These are phyloP conservation scores for Diaporthe citri DNA, from an alignment of 2,329 filamentous ascomycete species.

Conservation along the genomic window DNA sequence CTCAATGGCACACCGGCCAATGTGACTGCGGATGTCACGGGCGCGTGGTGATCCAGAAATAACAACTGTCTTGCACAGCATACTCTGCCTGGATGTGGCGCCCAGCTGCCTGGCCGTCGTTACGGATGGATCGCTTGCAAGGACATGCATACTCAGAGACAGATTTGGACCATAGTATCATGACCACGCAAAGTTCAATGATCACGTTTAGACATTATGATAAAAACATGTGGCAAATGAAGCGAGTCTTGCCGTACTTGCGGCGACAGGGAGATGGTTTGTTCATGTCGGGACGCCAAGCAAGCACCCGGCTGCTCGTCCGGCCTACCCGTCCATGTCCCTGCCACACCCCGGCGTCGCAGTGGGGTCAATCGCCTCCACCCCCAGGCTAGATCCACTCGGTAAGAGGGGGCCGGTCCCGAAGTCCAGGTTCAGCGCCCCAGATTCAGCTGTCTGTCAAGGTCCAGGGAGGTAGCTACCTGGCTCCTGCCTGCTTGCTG, in stretches of 20 bases:
- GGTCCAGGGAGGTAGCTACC: background rate
- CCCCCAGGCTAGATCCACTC: background rate
- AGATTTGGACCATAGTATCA: no score
- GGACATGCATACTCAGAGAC: background rate
- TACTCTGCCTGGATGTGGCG: background rate
- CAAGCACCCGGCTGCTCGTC: background rate
- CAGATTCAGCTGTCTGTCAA: slow-evolving; percentile 2
- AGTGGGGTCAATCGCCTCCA: background rate
- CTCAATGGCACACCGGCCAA: slow-evolving; percentile 8
- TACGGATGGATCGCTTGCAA: background rate
- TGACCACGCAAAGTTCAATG: background rate
- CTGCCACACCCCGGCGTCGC: background rate
- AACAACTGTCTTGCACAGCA: background rate
- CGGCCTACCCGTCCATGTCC: no score
- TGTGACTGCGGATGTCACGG: slow-evolving; percentile 1
- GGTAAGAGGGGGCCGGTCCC: slow-evolving; percentile 12
- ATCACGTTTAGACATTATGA: background rate
- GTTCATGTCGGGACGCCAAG: background rate
- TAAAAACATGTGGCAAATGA: background rate
- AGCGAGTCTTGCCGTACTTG: background rate
- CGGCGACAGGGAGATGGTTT: background rate
- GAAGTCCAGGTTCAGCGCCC: slow-evolving; percentile 7
- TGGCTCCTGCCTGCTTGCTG: background rate
- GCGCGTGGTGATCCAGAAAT: background rate
- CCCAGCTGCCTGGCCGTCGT: background rate